Conservation (phyloP, 176 grass and related monocot genomes). For the Aegilops longissima region DNA sequence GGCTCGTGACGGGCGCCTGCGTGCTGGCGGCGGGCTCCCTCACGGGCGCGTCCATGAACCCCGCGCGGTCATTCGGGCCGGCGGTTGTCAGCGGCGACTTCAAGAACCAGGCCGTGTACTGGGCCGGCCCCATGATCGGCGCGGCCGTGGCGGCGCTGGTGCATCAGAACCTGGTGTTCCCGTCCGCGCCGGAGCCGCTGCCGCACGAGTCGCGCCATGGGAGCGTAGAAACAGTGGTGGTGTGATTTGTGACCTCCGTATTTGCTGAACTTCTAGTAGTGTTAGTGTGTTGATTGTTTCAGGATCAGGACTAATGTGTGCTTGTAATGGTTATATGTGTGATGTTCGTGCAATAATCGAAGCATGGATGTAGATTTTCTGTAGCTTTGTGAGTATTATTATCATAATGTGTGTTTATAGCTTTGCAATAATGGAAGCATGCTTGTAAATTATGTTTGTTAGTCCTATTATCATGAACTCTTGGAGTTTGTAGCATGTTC, state of each 20-base stretch:
- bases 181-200: neutral
- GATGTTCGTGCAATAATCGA: neutral
- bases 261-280: neutral
- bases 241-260: conserved; percentile 13
- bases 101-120: conserved; percentile 87
- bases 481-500: too few relatives aligned
- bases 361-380: neutral
- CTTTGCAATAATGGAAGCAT: too few relatives aligned
- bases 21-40: conserved; percentile 67
- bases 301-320: neutral
- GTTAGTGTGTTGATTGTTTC: too few relatives aligned
- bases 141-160: conserved; percentile 62
- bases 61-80: conserved; percentile 78
- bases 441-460: too few relatives aligned
- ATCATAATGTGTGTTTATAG: too few relatives aligned
- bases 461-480: too few relatives aligned
- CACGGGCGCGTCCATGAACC: conserved; percentile 91
- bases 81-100: conserved; percentile 69
- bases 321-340: neutral
- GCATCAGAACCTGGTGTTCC: conserved; percentile 57
- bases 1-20: conserved; percentile 50
- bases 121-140: conserved; percentile 75
- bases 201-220: conserved; percentile 26
- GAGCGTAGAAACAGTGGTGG: conserved; percentile 30
- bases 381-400: neutral